A percentile compares a stretch with the other conserved stretches of the same genome.
Conservation (phyloP, 2,329 filamentous ascomycete genomes). For the Dothidotthia symphoricarpi region DNA sequence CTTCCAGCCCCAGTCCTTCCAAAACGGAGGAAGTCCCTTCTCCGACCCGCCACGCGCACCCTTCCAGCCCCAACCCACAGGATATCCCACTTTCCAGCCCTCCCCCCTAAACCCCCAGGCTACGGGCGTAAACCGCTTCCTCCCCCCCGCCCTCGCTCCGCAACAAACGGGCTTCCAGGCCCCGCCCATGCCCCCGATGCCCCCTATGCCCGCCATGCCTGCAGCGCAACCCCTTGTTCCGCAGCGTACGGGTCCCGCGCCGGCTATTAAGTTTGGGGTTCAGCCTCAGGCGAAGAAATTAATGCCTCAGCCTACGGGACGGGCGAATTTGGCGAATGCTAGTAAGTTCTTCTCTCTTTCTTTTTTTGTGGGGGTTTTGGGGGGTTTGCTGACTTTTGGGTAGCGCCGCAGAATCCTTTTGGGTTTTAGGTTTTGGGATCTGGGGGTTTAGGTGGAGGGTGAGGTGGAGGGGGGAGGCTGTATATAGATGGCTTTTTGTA, state of each 20-base stretch:
- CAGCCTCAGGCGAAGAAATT: constrained; percentile 70
- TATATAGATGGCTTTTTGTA: too few relatives aligned
- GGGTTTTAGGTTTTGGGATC: too few relatives aligned
- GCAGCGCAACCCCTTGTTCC: constrained; percentile 64
- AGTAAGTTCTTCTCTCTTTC: constrained; percentile 66
- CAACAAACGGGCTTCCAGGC: constrained; percentile 56
- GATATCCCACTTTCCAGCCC: constrained; percentile 38
- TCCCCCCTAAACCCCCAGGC: constrained; percentile 51
- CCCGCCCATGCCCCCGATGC: constrained; percentile 59
- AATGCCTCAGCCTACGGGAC: constrained; percentile 81
- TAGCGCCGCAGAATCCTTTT: constrained; percentile 69
- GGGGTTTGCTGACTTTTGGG: constrained; percentile 31
- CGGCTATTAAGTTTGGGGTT: constrained; percentile 85
- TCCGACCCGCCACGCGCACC: constrained; percentile 55
- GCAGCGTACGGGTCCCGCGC: constrained; percentile 82
- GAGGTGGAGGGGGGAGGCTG: too few relatives aligned
- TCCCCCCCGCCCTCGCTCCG: constrained; percentile 52
- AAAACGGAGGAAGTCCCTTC: constrained; percentile 48
- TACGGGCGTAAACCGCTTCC: constrained; percentile 53
- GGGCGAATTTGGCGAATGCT: constrained; percentile 88
- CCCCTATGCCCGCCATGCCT: constrained; percentile 53
- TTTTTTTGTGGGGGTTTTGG: neutral
- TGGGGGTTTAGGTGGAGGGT: too few relatives aligned
- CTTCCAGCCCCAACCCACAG: constrained; percentile 45
- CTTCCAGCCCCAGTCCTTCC: constrained; percentile 44